These are phyloP conservation scores for Tolypocladium cylindrosporum DNA, from an alignment of 2,329 filamentous ascomycete genomes.

Conservation along the genomic window DNA sequence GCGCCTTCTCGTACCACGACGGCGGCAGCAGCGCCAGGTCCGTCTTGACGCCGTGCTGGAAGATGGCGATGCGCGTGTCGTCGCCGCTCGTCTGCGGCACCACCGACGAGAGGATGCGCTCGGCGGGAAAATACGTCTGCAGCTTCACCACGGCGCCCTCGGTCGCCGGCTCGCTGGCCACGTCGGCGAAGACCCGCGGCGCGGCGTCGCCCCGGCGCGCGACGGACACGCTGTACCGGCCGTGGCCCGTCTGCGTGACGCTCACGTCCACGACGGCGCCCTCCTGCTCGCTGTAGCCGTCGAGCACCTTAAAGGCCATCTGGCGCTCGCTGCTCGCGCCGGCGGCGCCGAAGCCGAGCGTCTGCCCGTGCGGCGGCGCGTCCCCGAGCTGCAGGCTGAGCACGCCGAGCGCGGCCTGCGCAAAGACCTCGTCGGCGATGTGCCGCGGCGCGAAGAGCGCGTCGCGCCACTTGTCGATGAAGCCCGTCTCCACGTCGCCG, in stretches of 20 bases:
- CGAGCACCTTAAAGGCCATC: conserved; percentile 44
- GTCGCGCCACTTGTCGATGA: conserved; percentile 78
- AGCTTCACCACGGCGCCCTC: conserved; percentile 19
- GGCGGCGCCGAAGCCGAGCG: conserved; percentile 44
- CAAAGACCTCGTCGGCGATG: conserved; percentile 64
- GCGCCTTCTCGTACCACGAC: conserved; percentile 76
- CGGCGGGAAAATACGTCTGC: conserved; percentile 63
- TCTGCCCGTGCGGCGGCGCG: conserved; percentile 33
- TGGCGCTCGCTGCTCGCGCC: conserved; percentile 31
- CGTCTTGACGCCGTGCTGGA: conserved; percentile 57
- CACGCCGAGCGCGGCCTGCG: conserved; percentile 77
- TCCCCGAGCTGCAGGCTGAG: conserved; percentile 38
- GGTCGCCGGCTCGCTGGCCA: conserved; percentile 29
- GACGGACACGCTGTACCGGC: conserved; percentile 36
- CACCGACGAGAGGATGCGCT: conserved; percentile 70
- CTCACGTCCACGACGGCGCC: conserved; percentile 49
- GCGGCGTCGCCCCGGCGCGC: conserved; percentile 28
- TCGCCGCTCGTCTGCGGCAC: conserved; percentile 46
- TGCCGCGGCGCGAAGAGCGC: conserved; percentile 61
- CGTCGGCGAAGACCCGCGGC: conserved; percentile 31
- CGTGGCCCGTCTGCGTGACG: conserved; percentile 36
- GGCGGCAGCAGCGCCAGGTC: conserved; percentile 51
- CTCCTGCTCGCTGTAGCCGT: conserved; percentile 53
- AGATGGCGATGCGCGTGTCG: conserved; percentile 60
- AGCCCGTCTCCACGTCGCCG: conserved; percentile 90